These are phyloP conservation scores for Apiotrichum porosum DNA, from an alignment of 1,284 basidiomycete species.

Conservation along the genomic window DNA sequence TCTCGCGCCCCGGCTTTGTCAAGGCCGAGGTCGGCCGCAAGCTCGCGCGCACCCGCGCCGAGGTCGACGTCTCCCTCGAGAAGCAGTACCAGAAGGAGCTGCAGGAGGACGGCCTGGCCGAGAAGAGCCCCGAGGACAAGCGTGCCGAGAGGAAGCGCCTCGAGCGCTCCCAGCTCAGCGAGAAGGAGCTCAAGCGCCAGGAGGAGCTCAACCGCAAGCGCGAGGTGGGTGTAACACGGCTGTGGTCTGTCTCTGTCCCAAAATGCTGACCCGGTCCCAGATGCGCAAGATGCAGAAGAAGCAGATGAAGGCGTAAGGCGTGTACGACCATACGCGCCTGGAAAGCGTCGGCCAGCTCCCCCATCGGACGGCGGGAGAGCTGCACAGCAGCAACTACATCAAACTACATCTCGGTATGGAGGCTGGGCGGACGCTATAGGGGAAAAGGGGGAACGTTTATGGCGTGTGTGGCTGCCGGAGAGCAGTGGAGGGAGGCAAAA, in stretches of 20 bases:
- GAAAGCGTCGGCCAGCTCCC: no score
- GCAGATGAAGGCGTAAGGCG: neutral
- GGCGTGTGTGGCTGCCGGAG: no score
- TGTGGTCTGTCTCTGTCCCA: no score
- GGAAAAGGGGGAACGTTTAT: no score
- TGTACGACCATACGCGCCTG: no score
- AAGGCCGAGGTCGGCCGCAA: slow-evolving; percentile 74
- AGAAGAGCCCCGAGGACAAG: slow-evolving; percentile 56
- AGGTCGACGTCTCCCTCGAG: slow-evolving; percentile 54
- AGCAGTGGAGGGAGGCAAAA: no score
- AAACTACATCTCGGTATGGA: no score
- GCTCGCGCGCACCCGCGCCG: slow-evolving; percentile 65
- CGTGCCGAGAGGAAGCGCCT: slow-evolving; percentile 65
- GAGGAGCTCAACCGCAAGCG: slow-evolving; percentile 44
- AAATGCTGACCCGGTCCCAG: no score
- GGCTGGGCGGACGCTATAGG: no score
- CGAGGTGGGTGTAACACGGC: no score
- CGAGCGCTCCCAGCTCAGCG: slow-evolving; percentile 67
- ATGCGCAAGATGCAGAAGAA: slow-evolving; percentile 33
- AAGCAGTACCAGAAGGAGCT: slow-evolving; percentile 51
- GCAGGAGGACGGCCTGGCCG: slow-evolving; percentile 62
- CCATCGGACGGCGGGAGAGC: no score
- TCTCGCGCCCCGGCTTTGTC: slow-evolving; percentile 51
- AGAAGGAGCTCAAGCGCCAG: slow-evolving; percentile 76
- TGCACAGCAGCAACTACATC: no score